Conservation (phyloP, 2,329 filamentous ascomycete species). For the Trematosphaeria pertusa region DNA sequence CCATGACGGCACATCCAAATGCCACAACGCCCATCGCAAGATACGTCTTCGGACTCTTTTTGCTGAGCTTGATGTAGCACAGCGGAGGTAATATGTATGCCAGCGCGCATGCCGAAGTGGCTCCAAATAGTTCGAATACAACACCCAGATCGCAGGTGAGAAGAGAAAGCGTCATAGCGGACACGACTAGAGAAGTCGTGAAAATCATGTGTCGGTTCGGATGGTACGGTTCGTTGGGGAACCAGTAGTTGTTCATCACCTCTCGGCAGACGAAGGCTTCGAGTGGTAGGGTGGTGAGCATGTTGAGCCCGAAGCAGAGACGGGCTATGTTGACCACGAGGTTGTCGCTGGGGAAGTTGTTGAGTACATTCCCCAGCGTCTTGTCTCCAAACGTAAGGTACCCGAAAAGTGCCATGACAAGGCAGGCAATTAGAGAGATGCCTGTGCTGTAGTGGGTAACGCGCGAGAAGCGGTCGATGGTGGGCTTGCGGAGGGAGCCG, state of each 20-base stretch:
- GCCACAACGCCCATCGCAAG: constrained; percentile 73
- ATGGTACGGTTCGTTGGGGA: constrained; percentile 76
- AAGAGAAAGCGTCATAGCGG: constrained; percentile 78
- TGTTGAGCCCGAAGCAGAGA: constrained; percentile 96
- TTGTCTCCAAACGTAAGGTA: constrained; percentile 93
- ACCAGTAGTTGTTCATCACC: constrained; percentile 90
- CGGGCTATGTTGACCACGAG: constrained; percentile 93
- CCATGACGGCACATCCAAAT: constrained; percentile 83
- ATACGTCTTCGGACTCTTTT: constrained; percentile 74
- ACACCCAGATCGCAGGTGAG: constrained; percentile 91
- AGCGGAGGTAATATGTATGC: constrained; percentile 95
- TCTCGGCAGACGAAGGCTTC: constrained; percentile 98
- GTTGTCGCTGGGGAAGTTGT: constrained; percentile 94
- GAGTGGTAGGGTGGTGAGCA: constrained; percentile 95
- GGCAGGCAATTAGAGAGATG: constrained; percentile 89
- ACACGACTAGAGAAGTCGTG: constrained; percentile 79
- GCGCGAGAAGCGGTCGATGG: constrained; percentile 89
- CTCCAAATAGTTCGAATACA: constrained; percentile 95
- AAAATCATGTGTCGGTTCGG: constrained; percentile 85
- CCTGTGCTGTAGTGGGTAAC: constrained; percentile 94
- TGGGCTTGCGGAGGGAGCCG: constrained; percentile 90
- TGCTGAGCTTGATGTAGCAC: constrained; percentile 93
- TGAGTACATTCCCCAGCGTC: constrained; percentile 94
- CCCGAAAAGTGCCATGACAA: constrained; percentile 85
- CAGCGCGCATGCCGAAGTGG: constrained; percentile 90